These are phyloP conservation scores for Adansonia digitata DNA, from an alignment of 345 rosid genomes.

Conservation along the genomic window DNA sequence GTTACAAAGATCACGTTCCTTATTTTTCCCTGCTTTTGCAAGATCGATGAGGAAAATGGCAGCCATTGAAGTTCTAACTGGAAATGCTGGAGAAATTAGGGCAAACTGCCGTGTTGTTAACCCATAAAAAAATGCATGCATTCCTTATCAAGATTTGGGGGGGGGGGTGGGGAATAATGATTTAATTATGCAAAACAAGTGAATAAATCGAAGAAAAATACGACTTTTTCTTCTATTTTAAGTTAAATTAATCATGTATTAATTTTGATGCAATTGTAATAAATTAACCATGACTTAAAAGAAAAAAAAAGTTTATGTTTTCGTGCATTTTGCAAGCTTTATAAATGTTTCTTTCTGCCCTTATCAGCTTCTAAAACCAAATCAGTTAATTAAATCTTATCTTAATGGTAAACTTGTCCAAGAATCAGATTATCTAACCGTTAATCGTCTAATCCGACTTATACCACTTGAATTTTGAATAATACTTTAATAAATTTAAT, in stretches of 20 bases:
- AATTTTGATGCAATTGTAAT: slow-evolving; percentile 3
- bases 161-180: not conserved
- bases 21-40: slow-evolving; percentile 42
- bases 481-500: too few relatives aligned
- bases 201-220: not conserved
- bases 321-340: not conserved
- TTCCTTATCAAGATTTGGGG: not conserved
- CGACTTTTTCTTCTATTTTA: not conserved
- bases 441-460: too few relatives aligned
- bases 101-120: slow-evolving; percentile 37
- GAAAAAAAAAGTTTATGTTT: not conserved
- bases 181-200: not conserved
- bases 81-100: slow-evolving; percentile 47
- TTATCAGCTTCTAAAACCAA: too few relatives aligned
- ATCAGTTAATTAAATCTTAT: too few relatives aligned
- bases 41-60: slow-evolving; percentile 53
- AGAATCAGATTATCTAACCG: too few relatives aligned
- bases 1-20: slow-evolving; percentile 9
- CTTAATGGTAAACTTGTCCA: too few relatives aligned
- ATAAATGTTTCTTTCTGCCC: not conserved
- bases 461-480: too few relatives aligned
- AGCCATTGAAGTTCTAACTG: slow-evolving; percentile 33
- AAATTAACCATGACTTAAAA: not conserved
- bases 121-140: not conserved
- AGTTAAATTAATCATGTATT: not conserved